Percentiles rank a stretch among this genome's conserved stretches.
phyloP scores from a whole-genome alignment of 2,329 filamentous ascomycete species.

The Neonectria sp. region DNA sequence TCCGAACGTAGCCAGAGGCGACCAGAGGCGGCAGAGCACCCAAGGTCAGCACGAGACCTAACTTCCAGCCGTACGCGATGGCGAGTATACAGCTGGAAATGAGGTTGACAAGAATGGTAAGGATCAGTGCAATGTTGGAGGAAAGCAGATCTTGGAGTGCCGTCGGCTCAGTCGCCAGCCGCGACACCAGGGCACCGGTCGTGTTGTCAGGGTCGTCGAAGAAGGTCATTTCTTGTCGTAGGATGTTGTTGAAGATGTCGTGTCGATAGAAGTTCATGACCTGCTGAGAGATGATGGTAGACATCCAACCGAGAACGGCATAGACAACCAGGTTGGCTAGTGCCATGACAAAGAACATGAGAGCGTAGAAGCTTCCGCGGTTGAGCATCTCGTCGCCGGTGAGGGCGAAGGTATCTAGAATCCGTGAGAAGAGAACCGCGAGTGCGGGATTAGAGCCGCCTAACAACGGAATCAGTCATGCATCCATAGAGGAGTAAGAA shows the following conservation, averaged over 20 bases:
- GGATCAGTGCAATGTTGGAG: too few relatives aligned
- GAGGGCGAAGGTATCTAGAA: conserved; percentile 49
- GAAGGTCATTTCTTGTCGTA: conserved; percentile 19
- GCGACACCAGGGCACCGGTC: conserved; percentile 1
- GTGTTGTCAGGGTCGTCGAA: conserved; percentile 23
- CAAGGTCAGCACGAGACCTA: conserved; percentile 60
- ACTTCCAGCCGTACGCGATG: conserved; percentile 60
- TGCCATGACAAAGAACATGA: conserved; percentile 50
- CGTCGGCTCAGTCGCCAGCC: conserved; percentile 1
- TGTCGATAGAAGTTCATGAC: conserved; percentile 46
- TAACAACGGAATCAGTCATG: conserved; percentile 4
- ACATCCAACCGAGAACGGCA: conserved; percentile 35
- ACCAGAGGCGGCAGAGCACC: conserved; percentile 60
- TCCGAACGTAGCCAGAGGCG: conserved; percentile 56
- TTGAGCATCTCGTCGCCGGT: conserved; percentile 28
- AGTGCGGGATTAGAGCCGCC: conserved; percentile 51
- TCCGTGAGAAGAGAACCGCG: conserved; percentile 50
- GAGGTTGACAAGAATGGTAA: conserved; percentile 36
- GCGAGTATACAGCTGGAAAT: conserved; percentile 56
- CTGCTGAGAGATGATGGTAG: conserved; percentile 38
- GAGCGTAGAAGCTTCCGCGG: conserved; percentile 57
- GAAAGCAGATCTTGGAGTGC: conserved; percentile 53
- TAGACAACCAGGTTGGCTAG: conserved; percentile 43
- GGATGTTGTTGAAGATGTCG: conserved; percentile 48
- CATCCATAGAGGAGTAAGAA: background rate